Evolutionary conservation across 1,284 basidiomycete genomes (phyloP).

Genomic region (Serendipita sp.): DNA sequence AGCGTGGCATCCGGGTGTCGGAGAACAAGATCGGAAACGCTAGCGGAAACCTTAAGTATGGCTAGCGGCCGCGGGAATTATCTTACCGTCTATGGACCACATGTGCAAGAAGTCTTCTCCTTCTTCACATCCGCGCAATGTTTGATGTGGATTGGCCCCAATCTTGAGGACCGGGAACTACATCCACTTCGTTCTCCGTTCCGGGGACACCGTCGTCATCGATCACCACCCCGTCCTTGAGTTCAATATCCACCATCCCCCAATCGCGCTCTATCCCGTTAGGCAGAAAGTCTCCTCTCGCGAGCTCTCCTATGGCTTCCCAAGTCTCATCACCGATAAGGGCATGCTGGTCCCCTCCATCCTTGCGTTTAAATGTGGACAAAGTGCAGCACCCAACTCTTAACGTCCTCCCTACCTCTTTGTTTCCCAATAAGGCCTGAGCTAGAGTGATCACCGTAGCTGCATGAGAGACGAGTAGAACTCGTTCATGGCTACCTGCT

Average conservation of each 20-base stretch:
- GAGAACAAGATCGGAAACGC: too few relatives aligned
- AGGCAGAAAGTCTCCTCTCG: conserved; percentile 42
- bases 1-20: too few relatives aligned
- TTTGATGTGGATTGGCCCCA: neutral
- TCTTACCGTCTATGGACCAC: neutral
- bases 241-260: conserved; percentile 61
- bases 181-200: conserved; percentile 40
- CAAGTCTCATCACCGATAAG: conserved; percentile 28
- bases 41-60: too few relatives aligned
- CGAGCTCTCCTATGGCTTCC: conserved; percentile 30
- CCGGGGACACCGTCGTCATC: conserved; percentile 47
- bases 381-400: conserved; percentile 58
- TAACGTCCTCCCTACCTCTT: conserved; percentile 28
- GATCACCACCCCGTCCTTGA: conserved; percentile 37
- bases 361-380: conserved; percentile 32
- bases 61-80: too few relatives aligned
- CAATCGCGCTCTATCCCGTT: conserved; percentile 56
- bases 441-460: conserved; percentile 63
- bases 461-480: conserved; percentile 66
- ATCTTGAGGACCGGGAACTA: neutral
- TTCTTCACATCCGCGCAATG: neutral
- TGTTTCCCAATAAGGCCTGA: conserved; percentile 41
- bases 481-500: conserved; percentile 29
- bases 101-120: neutral
- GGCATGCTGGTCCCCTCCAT: conserved; percentile 13